Conservation (phyloP, 2,329 filamentous ascomycete species). For the Colletotrichum abscissum region DNA sequence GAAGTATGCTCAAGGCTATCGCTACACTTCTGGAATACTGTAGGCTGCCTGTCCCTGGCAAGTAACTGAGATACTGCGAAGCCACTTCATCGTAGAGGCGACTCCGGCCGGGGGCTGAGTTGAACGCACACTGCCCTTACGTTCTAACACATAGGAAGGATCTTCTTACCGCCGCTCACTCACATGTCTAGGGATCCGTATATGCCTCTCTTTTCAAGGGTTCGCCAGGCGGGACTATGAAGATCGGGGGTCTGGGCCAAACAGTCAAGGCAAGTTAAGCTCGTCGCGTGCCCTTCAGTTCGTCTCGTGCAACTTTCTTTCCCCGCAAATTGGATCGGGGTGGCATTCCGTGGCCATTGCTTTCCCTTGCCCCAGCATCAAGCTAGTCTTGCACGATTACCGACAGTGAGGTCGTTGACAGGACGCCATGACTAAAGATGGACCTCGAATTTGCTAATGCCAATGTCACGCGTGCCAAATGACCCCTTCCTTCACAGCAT, state of each 20-base stretch:
- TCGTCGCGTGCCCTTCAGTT: slow-evolving; percentile 18
- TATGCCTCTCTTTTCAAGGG: background rate
- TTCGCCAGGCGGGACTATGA: slow-evolving; percentile 10
- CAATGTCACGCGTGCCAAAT: slow-evolving; percentile 22
- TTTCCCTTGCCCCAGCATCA: slow-evolving; percentile 10
- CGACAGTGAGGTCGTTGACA: slow-evolving; percentile 23
- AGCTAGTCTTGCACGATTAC: slow-evolving; percentile 21
- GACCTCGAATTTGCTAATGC: slow-evolving; percentile 28
- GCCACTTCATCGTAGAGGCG: background rate
- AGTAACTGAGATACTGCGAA: background rate
- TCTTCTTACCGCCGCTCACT: background rate
- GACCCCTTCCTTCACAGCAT: slow-evolving; percentile 2
- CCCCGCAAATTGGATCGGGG: slow-evolving; percentile 30
- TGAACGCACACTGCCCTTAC: background rate
- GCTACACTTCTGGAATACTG: background rate
- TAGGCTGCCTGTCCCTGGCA: background rate
- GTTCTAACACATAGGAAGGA: background rate
- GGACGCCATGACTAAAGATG: slow-evolving; percentile 29
- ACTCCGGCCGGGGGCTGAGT: background rate
- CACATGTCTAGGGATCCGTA: background rate
- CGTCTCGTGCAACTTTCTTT: slow-evolving; percentile 17
- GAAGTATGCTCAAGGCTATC: background rate
- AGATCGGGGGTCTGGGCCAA: slow-evolving; percentile 2
- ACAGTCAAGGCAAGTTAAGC: slow-evolving; percentile 4
- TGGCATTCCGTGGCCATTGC: slow-evolving; percentile 24